These are phyloP conservation scores for Solanum tarijense DNA, from an alignment of 257 asterid genomes.

Conservation along the genomic window DNA sequence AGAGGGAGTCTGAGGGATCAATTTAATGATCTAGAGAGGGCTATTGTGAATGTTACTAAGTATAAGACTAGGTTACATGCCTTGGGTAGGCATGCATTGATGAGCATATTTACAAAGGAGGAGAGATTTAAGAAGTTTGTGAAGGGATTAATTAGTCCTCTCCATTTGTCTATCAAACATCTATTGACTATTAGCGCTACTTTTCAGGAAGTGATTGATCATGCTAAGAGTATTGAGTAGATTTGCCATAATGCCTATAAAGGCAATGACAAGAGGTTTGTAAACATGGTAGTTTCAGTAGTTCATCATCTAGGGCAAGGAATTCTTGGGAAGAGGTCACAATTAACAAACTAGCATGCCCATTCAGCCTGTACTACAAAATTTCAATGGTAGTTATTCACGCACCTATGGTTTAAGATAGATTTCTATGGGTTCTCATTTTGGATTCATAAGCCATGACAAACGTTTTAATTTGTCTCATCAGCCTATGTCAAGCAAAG, in stretches of 20 bases:
- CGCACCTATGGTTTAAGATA: neutral
- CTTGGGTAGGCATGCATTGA: neutral
- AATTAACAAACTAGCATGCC: neutral
- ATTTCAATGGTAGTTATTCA: neutral
- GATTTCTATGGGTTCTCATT: neutral
- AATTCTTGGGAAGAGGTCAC: neutral
- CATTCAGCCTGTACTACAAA: neutral
- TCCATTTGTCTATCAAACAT: neutral
- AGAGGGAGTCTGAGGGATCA: neutral
- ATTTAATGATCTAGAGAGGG: neutral
- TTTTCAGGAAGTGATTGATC: neutral
- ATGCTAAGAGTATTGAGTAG: neutral
- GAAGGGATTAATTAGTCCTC: neutral
- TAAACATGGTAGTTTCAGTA: neutral
- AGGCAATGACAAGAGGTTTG: neutral
- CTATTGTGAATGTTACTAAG: neutral
- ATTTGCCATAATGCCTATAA: neutral
- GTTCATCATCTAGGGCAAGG: neutral
- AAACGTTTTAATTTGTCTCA: neutral
- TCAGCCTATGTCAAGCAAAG: neutral
- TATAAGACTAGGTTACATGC: too few species aligned
- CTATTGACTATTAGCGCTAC: neutral
- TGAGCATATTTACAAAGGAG: neutral
- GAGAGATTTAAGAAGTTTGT: neutral
- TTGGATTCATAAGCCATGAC: neutral